Conservation (phyloP, 768 basidiomycete genomes). For the Rhizopogon roseolus region DNA sequence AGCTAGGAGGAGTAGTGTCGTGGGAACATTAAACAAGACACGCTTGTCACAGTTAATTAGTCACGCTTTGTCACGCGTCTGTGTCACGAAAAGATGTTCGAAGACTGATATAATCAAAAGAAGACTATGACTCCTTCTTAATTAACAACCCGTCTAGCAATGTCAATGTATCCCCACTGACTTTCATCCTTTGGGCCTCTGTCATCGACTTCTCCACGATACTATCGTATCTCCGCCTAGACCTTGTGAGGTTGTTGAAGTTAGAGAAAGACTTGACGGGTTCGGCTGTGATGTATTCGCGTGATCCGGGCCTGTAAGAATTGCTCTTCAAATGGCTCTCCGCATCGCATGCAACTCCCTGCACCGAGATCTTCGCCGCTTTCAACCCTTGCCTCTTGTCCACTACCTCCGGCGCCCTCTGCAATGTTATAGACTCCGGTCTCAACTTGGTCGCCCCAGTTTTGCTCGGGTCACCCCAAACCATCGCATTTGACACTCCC, state of each 20-base stretch:
- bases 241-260: neutral
- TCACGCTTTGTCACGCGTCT: constrained; percentile 15
- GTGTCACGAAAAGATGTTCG: too few relatives aligned
- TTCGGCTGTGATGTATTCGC: constrained; percentile 38
- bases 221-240: neutral
- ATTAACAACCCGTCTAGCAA: neutral
- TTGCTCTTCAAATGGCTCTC: constrained; percentile 34
- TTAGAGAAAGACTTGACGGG: constrained; percentile 7
- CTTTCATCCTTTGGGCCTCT: too few relatives aligned
- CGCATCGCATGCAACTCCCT: constrained; percentile 24
- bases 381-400: constrained; percentile 36
- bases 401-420: constrained; percentile 40
- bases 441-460: constrained; percentile 27
- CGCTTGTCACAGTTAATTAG: constrained; percentile 14
- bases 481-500: constrained; percentile 13
- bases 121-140: too few relatives aligned
- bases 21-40: constrained; percentile 23
- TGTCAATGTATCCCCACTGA: neutral
- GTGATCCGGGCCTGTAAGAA: constrained; percentile 44
- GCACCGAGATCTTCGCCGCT: constrained; percentile 28
- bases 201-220: neutral
- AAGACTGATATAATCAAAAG: too few relatives aligned
- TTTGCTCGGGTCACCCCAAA: constrained; percentile 24
- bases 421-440: constrained; percentile 24
- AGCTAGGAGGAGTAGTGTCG: constrained; percentile 4